Evolutionary conservation across 2,329 filamentous ascomycete genomes (phyloP), one percentile per base, ranked within the genome.

Genomic region (Beauveria brongniartii): DNA sequence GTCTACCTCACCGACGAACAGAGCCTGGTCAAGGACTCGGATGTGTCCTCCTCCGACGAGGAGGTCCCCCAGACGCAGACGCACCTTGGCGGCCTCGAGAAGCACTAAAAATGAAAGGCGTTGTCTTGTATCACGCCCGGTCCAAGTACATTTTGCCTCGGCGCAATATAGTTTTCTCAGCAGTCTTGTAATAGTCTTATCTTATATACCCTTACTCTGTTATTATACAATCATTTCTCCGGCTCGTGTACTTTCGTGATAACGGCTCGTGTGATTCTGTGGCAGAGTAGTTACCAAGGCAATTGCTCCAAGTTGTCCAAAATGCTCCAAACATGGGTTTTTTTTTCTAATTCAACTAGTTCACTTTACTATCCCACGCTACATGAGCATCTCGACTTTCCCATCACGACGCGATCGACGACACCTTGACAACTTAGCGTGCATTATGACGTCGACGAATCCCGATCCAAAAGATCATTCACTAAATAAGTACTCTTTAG

Each of bases 1-100:
- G 78, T 77, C 43, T 75, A 73, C 67, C 72, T 81, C 55, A 80
- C 73, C 59, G 67, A 78, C 46, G 53, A 75, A 59, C 78, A 80
- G 71, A 80, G 73, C 4, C 64, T 80, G 65, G 75, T 72, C 22
- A 70, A 72, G 61, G 69, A 70, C 30, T 48, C 55, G 9, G 30
- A 44, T 10, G 69, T 63, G 16, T 63, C 63, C 2, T 61, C 59
- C 3, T 61, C 59, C 1, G 59, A 61, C 41, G 53, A 61, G 20
- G 66, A 67, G 24, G 60, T 62, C 1, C 34, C 34, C 0, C 34
- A 37, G 64, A 65, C 46, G 43, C 61, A 16, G 64, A 68, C 34
- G 16, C 55, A 28, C 37, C 40, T 52, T n/a, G 26, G 1, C 12
- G 50, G 44, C 3, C 12, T 28, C 12, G 50, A 59, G 7, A 60